A percentile compares a stretch with the other conserved stretches of the same genome.
Evolutionary conservation across 805 yeast species (phyloP).

Genomic region (Kluyveromyces siamensis): DNA sequence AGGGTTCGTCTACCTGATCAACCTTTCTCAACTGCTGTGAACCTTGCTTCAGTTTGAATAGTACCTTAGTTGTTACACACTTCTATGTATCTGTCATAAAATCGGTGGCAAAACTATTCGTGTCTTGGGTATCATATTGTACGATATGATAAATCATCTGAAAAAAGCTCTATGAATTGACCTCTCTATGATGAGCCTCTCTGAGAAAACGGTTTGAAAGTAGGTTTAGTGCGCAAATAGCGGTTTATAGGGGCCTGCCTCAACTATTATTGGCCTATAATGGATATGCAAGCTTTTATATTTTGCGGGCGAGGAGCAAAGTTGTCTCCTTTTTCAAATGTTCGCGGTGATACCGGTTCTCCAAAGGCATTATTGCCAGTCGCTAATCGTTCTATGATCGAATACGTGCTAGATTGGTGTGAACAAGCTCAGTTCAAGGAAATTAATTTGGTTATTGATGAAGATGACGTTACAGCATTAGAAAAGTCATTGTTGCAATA

Average conservation of each 20-base stretch:
- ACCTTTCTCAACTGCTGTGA: not conserved
- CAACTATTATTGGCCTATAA: slow-evolving; percentile 17
- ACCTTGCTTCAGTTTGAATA: not conserved
- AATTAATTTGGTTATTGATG: slow-evolving; percentile 53
- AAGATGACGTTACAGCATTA: slow-evolving; percentile 39
- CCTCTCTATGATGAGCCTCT: not conserved
- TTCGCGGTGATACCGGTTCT: slow-evolving; percentile 46
- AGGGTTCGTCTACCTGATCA: not conserved
- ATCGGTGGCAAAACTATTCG: not conserved
- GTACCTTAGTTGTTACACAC: not conserved
- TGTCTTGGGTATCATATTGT: not conserved
- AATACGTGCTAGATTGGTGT: slow-evolving; percentile 89
- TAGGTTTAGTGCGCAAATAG: not conserved
- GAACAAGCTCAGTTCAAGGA: slow-evolving; percentile 70
- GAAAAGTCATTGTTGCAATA: slow-evolving; percentile 41
- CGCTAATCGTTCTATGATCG: slow-evolving; percentile 83
- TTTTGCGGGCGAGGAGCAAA: slow-evolving; percentile 79
- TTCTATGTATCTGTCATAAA: not conserved
- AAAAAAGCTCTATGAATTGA: not conserved
- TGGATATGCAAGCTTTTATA: slow-evolving; percentile 90
- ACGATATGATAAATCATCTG: not conserved
- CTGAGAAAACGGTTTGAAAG: not conserved
- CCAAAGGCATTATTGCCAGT: slow-evolving; percentile 85
- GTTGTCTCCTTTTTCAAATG: slow-evolving; percentile 62
- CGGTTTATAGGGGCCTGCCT: not conserved